phyloP scores from a whole-genome alignment of 306 rosid genomes.

The Rosa persica region DNA sequence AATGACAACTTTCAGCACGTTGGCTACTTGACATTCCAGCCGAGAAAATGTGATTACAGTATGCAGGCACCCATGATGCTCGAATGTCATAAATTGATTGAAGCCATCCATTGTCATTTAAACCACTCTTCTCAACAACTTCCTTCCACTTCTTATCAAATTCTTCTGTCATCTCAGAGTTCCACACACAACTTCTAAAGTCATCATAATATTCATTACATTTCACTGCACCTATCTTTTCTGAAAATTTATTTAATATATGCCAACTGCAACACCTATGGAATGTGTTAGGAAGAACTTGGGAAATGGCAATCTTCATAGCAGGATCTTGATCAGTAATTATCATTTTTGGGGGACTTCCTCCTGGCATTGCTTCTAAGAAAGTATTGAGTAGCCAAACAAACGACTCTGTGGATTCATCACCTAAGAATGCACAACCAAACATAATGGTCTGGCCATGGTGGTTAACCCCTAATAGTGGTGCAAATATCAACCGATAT shows the following conservation, averaged over 20 bases:
- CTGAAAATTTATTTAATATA: too few species aligned
- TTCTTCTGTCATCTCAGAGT: too few species aligned
- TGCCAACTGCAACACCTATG: neutral
- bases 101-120: neutral
- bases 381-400: neutral
- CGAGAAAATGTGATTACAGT: neutral
- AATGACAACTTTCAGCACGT: neutral
- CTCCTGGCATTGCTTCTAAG: neutral
- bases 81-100: neutral
- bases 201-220: neutral
- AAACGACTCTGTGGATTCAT: neutral
- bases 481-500: neutral
- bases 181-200: neutral
- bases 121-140: too few species aligned
- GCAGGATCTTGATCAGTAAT: neutral
- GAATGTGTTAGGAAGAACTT: neutral
- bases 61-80: neutral
- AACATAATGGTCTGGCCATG: slow-evolving; percentile 2
- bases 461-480: neutral
- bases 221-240: neutral
- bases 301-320: neutral
- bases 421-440: neutral
- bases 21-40: neutral
- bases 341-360: neutral
- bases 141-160: too few species aligned